Conservation (phyloP, 2,329 filamentous ascomycete species). For the Aspergillus viridinutans region DNA sequence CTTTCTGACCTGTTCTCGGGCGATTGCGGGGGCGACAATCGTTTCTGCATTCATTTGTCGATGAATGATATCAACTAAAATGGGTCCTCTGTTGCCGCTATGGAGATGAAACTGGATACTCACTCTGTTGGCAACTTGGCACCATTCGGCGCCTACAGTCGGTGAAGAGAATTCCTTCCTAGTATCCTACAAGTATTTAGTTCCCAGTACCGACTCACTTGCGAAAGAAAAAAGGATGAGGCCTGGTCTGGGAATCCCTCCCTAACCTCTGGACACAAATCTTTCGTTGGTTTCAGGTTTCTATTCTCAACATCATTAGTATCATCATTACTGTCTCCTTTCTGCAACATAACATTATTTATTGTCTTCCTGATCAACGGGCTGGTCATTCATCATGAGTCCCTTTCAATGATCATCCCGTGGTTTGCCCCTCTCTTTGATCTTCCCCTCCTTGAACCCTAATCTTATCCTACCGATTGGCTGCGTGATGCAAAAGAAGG, state of each 20-base stretch:
- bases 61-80: not conserved
- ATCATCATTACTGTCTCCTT: not conserved
- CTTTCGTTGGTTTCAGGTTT: not conserved
- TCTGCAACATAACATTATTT: not conserved
- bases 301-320: not conserved
- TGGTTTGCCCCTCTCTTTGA: not conserved
- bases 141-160: not conserved
- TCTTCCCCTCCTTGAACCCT: conserved; percentile 15
- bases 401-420: not conserved
- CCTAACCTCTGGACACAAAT: not conserved
- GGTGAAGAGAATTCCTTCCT: not conserved
- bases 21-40: not conserved
- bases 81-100: not conserved
- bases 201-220: not conserved
- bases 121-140: not conserved
- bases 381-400: not conserved
- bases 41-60: not conserved
- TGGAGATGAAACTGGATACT: not conserved
- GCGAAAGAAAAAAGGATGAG: no score
- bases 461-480: conserved; percentile 11
- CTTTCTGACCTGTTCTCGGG: not conserved
- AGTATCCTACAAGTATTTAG: not conserved
- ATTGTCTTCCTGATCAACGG: conserved; percentile 7
- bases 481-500: not conserved
- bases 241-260: not conserved